Conservation (phyloP, 495 filamentous ascomycete species). For the Trichoderma virens region DNA sequence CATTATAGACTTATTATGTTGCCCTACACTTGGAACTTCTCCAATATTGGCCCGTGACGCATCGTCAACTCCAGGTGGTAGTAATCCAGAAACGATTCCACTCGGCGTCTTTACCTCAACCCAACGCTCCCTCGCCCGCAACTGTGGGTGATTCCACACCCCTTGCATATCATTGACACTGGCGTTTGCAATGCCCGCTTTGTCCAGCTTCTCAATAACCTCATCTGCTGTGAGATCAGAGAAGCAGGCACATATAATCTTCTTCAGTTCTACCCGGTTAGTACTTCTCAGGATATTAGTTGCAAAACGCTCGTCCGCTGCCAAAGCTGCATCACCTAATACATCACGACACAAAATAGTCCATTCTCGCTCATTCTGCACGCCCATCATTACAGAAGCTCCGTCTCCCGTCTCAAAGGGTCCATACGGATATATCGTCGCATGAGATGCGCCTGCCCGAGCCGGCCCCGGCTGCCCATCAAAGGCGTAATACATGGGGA, state of each 20-base stretch:
- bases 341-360: conserved; percentile 37
- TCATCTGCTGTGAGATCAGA: conserved; percentile 23
- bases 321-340: conserved; percentile 18
- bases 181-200: conserved; percentile 39
- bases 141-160: conserved; percentile 42
- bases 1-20: conserved; percentile 34
- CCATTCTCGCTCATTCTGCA: conserved; percentile 49
- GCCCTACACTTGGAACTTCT: conserved; percentile 32
- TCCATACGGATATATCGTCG: conserved; percentile 45
- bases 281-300: conserved; percentile 28
- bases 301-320: conserved; percentile 28
- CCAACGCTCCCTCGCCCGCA: conserved; percentile 37
- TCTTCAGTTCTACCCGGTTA: conserved; percentile 29
- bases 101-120: conserved; percentile 36
- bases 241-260: conserved; percentile 26
- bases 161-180: conserved; percentile 44
- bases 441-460: conserved; percentile 41
- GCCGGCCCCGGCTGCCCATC: conserved; percentile 30
- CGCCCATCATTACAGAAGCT: conserved; percentile 44
- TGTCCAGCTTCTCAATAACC: conserved; percentile 26
- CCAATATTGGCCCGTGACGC: conserved; percentile 18
- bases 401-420: conserved; percentile 39
- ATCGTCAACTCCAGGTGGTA: conserved; percentile 26
- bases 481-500: conserved; percentile 46
- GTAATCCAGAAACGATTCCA: conserved; percentile 33